These are phyloP conservation scores for Pichia sorboxylosa DNA, from an alignment of 1,139 yeast genomes.

Conservation along the genomic window DNA sequence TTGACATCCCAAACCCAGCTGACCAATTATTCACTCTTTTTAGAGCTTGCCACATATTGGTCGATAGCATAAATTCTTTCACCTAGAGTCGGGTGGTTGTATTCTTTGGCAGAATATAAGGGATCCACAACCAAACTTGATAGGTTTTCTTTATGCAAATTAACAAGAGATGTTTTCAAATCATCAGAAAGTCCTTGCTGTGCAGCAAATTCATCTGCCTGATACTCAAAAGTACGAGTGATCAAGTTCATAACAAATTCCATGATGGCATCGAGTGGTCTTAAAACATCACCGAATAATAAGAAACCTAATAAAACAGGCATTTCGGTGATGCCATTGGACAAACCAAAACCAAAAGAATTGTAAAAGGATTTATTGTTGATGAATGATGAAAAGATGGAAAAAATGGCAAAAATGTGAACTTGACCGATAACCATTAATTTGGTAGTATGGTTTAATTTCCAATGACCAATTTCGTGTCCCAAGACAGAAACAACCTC, in stretches of 20 bases:
- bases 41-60: conserved; percentile 20
- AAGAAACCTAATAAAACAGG: conserved; percentile 77
- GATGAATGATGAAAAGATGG: conserved; percentile 67
- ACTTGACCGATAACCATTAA: conserved; percentile 53
- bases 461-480: conserved; percentile 98
- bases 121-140: conserved; percentile 80
- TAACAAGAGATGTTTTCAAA: conserved; percentile 62
- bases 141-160: conserved; percentile 67
- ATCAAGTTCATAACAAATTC: conserved; percentile 57
- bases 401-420: conserved; percentile 53
- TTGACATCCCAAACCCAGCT: no score
- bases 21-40: conserved; percentile 9
- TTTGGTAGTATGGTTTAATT: conserved; percentile 69
- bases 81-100: conserved; percentile 81
- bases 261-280: conserved; percentile 63
- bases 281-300: conserved; percentile 60
- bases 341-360: conserved; percentile 57
- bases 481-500: conserved; percentile 93
- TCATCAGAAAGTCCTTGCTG: conserved; percentile 58
- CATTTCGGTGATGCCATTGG: conserved; percentile 24
- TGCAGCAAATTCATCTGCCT: conserved; percentile 83
- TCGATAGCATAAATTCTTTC: conserved; percentile 76
- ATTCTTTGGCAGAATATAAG: conserved; percentile 78
- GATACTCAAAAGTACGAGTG: conserved; percentile 79
- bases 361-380: conserved; percentile 65